Percentiles rank a stretch among this genome's conserved stretches.
phyloP scores from a whole-genome alignment of 768 basidiomycete species.

The Podaxis sp. region DNA sequence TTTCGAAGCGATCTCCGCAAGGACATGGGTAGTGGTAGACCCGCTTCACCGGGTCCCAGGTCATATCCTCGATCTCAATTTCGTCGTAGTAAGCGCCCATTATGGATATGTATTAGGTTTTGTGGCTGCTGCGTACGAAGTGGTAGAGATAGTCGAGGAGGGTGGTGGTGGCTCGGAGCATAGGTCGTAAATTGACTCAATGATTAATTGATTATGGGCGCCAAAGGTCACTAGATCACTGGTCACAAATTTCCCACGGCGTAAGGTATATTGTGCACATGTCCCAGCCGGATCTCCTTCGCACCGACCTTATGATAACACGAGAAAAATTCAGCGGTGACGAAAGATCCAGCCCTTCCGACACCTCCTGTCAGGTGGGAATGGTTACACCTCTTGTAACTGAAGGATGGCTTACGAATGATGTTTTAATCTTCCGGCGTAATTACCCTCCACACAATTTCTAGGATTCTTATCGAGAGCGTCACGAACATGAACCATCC shows the following conservation, averaged over 20 bases:
- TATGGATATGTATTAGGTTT: background rate
- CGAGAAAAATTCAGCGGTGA: too few relatives aligned
- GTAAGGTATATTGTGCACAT: too few relatives aligned
- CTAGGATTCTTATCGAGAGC: constrained; percentile 4
- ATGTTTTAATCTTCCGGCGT: background rate
- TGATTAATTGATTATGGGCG: background rate
- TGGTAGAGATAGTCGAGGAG: background rate
- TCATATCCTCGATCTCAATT: constrained; percentile 96
- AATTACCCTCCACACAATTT: background rate
- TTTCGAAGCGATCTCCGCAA: constrained; percentile 98
- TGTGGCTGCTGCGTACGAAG: background rate
- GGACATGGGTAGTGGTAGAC: constrained; percentile 98
- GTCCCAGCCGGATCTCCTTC: too few relatives aligned
- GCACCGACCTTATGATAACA: too few relatives aligned
- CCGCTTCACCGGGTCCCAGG: constrained; percentile 76
- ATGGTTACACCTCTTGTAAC: too few relatives aligned
- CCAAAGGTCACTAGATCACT: background rate
- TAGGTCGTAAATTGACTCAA: background rate
- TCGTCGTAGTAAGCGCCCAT: constrained; percentile 96
- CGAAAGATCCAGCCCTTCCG: too few relatives aligned
- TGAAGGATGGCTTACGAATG: too few relatives aligned
- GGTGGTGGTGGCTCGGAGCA: constrained; percentile 1
- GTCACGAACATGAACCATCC: background rate
- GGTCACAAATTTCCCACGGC: too few relatives aligned
- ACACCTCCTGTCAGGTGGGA: too few relatives aligned